A percentile compares a stretch with the other conserved stretches of the same genome.
Evolutionary conservation across 2,329 filamentous ascomycete genomes (phyloP).

Genomic region (Fusarium kyushuense): DNA sequence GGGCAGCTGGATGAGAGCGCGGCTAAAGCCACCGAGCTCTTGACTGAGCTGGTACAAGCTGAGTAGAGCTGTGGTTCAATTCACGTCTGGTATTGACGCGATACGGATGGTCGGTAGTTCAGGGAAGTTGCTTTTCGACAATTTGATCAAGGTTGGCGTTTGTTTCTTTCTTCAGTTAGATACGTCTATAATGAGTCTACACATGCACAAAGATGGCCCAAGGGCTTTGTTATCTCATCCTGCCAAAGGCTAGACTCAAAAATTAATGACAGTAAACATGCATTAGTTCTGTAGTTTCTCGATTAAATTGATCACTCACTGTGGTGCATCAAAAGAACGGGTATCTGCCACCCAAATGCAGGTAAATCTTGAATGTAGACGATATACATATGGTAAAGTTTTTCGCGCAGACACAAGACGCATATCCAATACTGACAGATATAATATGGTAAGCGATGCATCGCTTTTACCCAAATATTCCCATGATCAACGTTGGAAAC

Average conservation of each 20-base stretch:
- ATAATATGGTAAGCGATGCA: no score
- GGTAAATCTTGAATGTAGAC: not conserved
- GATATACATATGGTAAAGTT: not conserved
- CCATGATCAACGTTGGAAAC: no score
- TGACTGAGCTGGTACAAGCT: not conserved
- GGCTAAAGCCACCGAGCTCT: not conserved
- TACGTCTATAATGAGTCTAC: not conserved
- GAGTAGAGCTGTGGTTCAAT: not conserved
- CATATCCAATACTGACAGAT: no score
- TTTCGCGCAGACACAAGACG: no score
- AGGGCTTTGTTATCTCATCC: not conserved
- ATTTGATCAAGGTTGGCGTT: not conserved
- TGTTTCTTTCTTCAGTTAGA: no score
- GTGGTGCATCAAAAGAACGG: not conserved
- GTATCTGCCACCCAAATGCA: not conserved
- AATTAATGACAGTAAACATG: not conserved
- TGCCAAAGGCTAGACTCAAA: not conserved
- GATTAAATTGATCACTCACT: no score
- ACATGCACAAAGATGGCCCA: not conserved
- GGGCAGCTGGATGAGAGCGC: not conserved
- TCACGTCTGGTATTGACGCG: not conserved
- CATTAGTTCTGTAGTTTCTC: not conserved
- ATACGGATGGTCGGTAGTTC: accelerated
- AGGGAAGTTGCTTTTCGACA: not conserved
- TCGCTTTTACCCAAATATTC: not conserved